Base-by-base conservation (phyloP, 208 protist species). In the Leishmania major region DNA sequence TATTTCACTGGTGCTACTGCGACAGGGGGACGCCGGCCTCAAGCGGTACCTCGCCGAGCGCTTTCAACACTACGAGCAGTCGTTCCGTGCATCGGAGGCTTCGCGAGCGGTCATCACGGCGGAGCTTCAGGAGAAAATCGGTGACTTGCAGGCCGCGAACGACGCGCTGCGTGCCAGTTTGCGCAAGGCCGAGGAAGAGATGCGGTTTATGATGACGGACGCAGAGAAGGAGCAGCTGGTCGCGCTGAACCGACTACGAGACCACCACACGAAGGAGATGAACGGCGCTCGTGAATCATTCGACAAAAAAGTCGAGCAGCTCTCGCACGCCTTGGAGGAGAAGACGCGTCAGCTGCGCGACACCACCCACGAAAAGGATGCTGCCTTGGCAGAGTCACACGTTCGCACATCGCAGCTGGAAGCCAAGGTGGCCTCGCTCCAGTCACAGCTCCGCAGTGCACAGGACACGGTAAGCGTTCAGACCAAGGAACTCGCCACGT, bases 11-110 rank as follows among this genome's bases (percentile, higher is more conserved):
- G 19, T 85, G 49, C 78, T 97, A n/a, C 31, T 93, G 31, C 89
- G 93, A 2, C 92, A 97, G 83, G 95, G 93, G 19, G 95, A 97
- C 59, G 89, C 87, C 0, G 93, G 93, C 22, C 90, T 96, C 81
- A 97, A 97, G 77, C 72, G 83, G 37, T 95, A 97, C 84, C 88
- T 97, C 8, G 95, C 95, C 0, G 92, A 96, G 78, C 91, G 89
- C 1, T 97, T 95, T 76, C 89, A 90, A n/a, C 86, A 91, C 79
- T 97, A 91, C 84, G 87, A 95, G 79, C 76, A 83, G 3, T 64
- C 84, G 3, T 94, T 87, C 62, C 75, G 76, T 40, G 78, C 89
- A 31, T 43, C 75, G 1, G 85, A 80, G 37, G 78, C 72, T 28
- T 79, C 86, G 10, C 49, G 79, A 13, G 37, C 71, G 1, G 78